A percentile compares a stretch with the other conserved stretches of the same genome.
These are phyloP conservation scores for Immersiella caudata DNA, from an alignment of 495 filamentous ascomycete species.

Conservation along the genomic window DNA sequence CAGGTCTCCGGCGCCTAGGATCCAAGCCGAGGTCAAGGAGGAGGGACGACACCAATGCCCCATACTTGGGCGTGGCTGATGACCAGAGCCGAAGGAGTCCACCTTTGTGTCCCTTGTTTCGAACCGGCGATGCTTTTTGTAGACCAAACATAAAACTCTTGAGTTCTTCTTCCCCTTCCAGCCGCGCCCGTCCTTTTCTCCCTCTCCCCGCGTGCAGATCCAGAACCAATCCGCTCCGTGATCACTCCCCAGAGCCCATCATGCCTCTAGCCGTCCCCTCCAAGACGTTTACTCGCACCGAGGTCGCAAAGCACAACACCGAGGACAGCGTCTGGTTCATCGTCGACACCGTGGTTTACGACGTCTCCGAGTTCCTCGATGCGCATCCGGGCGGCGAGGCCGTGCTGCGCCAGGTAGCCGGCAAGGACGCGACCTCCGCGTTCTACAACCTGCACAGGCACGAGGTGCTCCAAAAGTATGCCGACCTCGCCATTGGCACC, in stretches of 20 bases:
- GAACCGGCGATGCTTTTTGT: not conserved
- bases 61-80: not conserved
- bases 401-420: slow-evolving; percentile 82
- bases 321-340: slow-evolving; percentile 79
- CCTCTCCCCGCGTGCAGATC: not conserved
- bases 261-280: slow-evolving; percentile 37
- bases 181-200: slow-evolving; percentile 6
- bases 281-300: slow-evolving; percentile 67
- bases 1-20: not conserved
- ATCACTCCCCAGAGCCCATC: not conserved
- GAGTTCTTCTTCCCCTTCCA: not conserved
- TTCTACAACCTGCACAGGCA: slow-evolving; percentile 96
- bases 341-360: slow-evolving; percentile 89
- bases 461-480: slow-evolving; percentile 81
- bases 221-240: not conserved
- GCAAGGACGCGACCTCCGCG: slow-evolving; percentile 80
- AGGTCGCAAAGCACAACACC: slow-evolving; percentile 81
- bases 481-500: slow-evolving; percentile 72
- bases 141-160: not conserved
- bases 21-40: slow-evolving; percentile 4
- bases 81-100: not conserved
- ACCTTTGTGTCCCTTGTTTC: slow-evolving; percentile 1
- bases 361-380: slow-evolving; percentile 88
- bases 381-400: slow-evolving; percentile 86
- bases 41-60: not conserved